A percentile compares a stretch with the other conserved stretches of the same genome.
Evolutionary conservation across 768 basidiomycete species (phyloP).

Genomic region (Collybiopsis luxurians): DNA sequence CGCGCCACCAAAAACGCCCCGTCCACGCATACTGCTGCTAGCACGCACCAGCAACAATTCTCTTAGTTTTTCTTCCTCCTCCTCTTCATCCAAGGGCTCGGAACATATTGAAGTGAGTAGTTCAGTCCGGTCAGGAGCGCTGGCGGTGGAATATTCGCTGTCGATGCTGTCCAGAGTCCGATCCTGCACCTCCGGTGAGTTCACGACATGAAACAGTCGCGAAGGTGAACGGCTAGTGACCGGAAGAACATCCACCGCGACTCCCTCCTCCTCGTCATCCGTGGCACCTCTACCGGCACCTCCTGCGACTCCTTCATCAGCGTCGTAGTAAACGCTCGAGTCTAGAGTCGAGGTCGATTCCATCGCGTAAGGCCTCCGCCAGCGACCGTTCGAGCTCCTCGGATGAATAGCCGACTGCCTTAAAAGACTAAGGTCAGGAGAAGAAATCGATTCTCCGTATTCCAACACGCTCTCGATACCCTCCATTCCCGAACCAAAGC

Average conservation of each 20-base stretch:
- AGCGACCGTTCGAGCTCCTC: background rate
- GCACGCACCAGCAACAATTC: background rate
- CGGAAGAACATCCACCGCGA: background rate
- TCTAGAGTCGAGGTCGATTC: background rate
- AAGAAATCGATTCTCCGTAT: background rate
- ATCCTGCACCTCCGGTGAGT: background rate
- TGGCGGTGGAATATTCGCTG: background rate
- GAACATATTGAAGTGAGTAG: background rate
- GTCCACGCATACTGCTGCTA: background rate
- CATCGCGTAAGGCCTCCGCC: background rate
- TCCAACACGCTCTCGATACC: background rate
- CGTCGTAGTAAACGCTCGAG: constrained; percentile 2
- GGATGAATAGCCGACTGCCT: background rate
- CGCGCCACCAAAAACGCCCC: background rate
- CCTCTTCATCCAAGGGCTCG: background rate
- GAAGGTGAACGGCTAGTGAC: background rate
- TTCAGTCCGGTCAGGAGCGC: background rate
- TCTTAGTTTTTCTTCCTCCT: background rate
- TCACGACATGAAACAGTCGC: background rate
- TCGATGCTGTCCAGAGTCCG: background rate
- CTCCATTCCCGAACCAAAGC: background rate
- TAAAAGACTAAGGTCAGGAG: background rate
- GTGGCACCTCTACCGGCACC: background rate
- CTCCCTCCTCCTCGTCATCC: background rate
- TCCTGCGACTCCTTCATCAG: background rate